phyloP scores from a whole-genome alignment of 169 alveolate species.

The Amoebophrya sp. region DNA sequence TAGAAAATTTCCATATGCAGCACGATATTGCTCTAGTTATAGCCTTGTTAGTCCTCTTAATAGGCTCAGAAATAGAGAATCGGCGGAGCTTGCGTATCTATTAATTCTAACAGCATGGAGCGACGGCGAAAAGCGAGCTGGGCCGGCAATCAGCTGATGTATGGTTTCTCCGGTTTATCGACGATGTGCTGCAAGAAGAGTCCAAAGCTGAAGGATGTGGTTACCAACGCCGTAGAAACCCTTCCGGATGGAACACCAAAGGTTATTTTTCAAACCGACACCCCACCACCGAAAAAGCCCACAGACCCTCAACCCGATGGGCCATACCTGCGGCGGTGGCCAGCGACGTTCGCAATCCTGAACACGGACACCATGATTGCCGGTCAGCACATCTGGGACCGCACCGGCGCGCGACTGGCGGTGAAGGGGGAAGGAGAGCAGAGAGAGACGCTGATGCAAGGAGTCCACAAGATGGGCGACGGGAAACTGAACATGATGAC shows the following conservation, averaged over 20 bases:
- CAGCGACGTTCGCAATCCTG: not conserved
- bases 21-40: too few relatives aligned
- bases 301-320: too few relatives aligned
- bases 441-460: too few relatives aligned
- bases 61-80: too few relatives aligned
- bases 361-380: not conserved
- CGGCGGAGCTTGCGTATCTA: too few relatives aligned
- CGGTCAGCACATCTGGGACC: not conserved
- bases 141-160: not conserved
- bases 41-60: too few relatives aligned
- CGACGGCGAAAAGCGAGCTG: not conserved
- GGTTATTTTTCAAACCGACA: not conserved
- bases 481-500: not conserved
- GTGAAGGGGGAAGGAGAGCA: too few relatives aligned
- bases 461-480: not conserved
- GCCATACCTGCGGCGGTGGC: not conserved
- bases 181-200: not conserved
- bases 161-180: not conserved
- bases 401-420: too few relatives aligned
- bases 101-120: too few relatives aligned
- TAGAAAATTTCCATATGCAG: too few relatives aligned
- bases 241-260: not conserved
- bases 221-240: not conserved
- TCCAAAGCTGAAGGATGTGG: not conserved
- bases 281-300: too few relatives aligned